These are phyloP conservation scores for Abrus precatorius DNA, from an alignment of 306 rosid species.

Conservation along the genomic window DNA sequence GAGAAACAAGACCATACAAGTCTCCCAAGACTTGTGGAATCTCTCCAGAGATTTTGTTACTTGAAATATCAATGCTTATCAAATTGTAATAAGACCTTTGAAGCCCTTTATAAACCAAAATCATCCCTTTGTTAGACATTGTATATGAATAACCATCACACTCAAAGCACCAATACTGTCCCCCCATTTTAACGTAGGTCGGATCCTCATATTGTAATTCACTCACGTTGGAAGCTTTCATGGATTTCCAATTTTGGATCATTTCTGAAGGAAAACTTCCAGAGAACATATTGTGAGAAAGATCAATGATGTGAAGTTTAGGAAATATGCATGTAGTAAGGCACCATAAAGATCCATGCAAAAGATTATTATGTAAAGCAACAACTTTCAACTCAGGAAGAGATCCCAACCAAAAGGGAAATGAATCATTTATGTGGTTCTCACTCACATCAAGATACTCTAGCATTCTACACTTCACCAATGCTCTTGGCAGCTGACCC, in stretches of 20 bases:
- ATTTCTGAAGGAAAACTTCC: conserved; percentile 28
- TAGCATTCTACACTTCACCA: conserved; percentile 25
- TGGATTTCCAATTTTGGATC: conserved; percentile 17
- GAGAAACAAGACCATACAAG: conserved; percentile 19
- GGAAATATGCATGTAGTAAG: conserved; percentile 6
- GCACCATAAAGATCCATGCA: conserved; percentile 29
- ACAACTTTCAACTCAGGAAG: conserved; percentile 47
- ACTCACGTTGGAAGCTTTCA: background rate
- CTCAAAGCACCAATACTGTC: accelerated
- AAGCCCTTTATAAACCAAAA: background rate
- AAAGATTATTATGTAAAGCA: background rate
- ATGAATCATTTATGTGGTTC: conserved; percentile 42
- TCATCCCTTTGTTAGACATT: conserved; percentile 41
- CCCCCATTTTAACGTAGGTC: accelerated
- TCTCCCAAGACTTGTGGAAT: conserved; percentile 35
- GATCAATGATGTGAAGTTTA: conserved; percentile 46
- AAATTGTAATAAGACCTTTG: conserved; percentile 18
- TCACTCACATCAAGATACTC: conserved; percentile 39
- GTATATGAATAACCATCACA: background rate
- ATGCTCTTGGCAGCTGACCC: conserved; percentile 56
- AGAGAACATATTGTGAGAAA: conserved; percentile 41
- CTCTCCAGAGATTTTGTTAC: conserved; percentile 45
- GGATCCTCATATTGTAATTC: background rate
- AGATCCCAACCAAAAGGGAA: conserved; percentile 60
- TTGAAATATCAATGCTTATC: conserved; percentile 44